Evolutionary conservation across 495 filamentous ascomycete genomes (phyloP).

Genomic region (Hypoxylon perforatum): DNA sequence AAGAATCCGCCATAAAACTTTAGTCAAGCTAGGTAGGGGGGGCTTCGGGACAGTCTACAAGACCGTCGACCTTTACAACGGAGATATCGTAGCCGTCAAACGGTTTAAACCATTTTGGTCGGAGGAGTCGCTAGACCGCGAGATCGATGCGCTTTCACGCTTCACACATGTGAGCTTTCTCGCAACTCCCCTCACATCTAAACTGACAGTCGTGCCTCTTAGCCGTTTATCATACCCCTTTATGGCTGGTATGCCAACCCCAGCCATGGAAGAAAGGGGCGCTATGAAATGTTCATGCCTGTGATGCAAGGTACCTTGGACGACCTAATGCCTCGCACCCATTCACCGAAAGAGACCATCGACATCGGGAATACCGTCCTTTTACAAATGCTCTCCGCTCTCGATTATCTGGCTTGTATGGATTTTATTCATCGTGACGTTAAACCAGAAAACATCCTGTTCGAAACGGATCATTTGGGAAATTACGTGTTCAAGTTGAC

Average conservation of each 20-base stretch:
- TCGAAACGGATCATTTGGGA: slow-evolving; percentile 15
- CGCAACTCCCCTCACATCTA: not conserved
- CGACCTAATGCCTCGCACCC: slow-evolving; percentile 8
- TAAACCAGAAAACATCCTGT: slow-evolving; percentile 83
- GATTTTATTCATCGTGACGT: slow-evolving; percentile 81
- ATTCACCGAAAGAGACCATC: slow-evolving; percentile 8
- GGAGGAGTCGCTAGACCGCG: not conserved
- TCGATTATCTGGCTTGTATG: slow-evolving; percentile 51
- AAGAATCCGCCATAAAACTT: not conserved
- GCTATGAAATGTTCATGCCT: slow-evolving; percentile 53
- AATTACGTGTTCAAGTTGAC: slow-evolving; percentile 47
- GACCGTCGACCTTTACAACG: slow-evolving; percentile 15
- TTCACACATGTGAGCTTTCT: slow-evolving; percentile 7
- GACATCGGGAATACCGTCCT: slow-evolving; percentile 24
- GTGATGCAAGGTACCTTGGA: slow-evolving; percentile 45
- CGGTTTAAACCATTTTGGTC: not conserved
- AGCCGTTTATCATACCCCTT: slow-evolving; percentile 8
- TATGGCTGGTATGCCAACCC: slow-evolving; percentile 1
- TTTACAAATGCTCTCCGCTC: slow-evolving; percentile 49
- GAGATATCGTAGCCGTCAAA: slow-evolving; percentile 26
- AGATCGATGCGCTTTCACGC: no score
- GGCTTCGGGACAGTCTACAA: slow-evolving; percentile 15
- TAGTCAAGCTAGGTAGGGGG: slow-evolving; percentile 8
- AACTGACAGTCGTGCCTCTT: not conserved
- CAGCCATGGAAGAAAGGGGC: slow-evolving; percentile 24